Base-by-base conservation (phyloP, 257 asterid genomes). In the Solanum paucissectum region DNA sequence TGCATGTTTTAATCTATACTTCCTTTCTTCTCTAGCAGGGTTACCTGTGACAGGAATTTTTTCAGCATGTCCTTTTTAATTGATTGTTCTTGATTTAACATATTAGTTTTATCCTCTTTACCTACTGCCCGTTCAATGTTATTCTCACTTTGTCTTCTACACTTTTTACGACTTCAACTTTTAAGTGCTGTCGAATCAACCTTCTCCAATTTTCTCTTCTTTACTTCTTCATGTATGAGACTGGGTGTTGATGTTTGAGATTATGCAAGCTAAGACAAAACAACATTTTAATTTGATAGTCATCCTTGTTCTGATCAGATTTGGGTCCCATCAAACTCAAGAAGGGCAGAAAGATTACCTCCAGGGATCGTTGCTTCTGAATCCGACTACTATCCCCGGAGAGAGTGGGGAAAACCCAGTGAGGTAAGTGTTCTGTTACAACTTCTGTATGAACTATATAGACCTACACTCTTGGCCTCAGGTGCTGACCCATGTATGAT, bases 271-370 rank as follows among this genome's bases (percentile, higher is more conserved):
- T 34, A 88, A 76, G 84, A 91, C 91, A 92, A 92, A 93, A 10
- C 87, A 10, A 79, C 66, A 79, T 79, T 79, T 46, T 32, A 12
- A 82, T 49, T 69, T 49, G 71, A 69, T 82, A 82, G 21, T 49
- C 69, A 10, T 82, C 21, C 38, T 86, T 71, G 60, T 87, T 71
- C 88, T 88, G 58, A 90, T 87, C 90, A 94, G 97, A 92, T 93
- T 72, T 96, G 99, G 98, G 94, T 90, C 21, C 91, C 98, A 68
- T 92, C 96, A 82, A 95, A 95, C 85, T 98, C 98, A 3, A 94
- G 87, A 92, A 98, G 99, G 27, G 98, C 98, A 49, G 99, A 96
- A 88, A 90, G 91, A 89, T 91, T 95, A 90, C 98, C 98, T 38
- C 96, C 98, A 5, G 86, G 66, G 52, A 93, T 97, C 9, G 90